Evolutionary conservation across 768 basidiomycete genomes (phyloP).

Genomic region (Amanita inopinata): DNA sequence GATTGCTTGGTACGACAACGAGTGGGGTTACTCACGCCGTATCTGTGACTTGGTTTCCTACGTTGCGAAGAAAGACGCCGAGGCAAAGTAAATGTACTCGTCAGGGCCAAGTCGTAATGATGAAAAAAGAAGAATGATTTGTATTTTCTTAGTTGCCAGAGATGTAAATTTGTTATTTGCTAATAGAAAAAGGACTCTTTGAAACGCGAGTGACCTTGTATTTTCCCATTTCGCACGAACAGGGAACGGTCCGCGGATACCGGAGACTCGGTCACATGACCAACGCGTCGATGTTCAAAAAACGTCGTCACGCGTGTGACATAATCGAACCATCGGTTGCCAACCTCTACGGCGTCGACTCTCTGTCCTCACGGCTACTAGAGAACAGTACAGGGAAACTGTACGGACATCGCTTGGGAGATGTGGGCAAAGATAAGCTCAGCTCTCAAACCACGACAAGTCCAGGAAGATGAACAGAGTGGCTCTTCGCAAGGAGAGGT

Average conservation of each 20-base stretch:
- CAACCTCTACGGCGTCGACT: conserved; percentile 5
- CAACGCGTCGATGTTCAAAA: conserved; percentile 12
- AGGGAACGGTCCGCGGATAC: neutral
- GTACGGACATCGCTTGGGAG: neutral
- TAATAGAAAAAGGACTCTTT: too few relatives aligned
- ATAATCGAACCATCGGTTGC: conserved; percentile 10
- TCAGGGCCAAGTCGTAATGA: neutral
- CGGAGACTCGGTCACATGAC: conserved; percentile 11
- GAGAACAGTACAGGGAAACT: neutral
- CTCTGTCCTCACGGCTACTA: neutral
- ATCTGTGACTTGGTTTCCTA: conserved; percentile 78
- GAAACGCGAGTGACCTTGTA: too few relatives aligned
- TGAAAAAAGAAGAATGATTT: neutral
- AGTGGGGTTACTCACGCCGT: conserved; percentile 85
- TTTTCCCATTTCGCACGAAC: neutral
- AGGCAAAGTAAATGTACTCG: conserved; percentile 13
- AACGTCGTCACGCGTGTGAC: conserved; percentile 9
- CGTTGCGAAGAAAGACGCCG: conserved; percentile 57
- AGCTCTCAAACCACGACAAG: conserved; percentile 37
- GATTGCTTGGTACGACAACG: conserved; percentile 91
- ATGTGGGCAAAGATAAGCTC: conserved; percentile 62
- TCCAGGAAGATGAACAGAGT: conserved; percentile 21
- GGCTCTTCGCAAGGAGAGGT: conserved; percentile 31
- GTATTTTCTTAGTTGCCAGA: too few relatives aligned
- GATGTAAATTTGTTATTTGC: too few relatives aligned